phyloP scores from a whole-genome alignment of 106 monocot species.

The Dioscorea alata region DNA sequence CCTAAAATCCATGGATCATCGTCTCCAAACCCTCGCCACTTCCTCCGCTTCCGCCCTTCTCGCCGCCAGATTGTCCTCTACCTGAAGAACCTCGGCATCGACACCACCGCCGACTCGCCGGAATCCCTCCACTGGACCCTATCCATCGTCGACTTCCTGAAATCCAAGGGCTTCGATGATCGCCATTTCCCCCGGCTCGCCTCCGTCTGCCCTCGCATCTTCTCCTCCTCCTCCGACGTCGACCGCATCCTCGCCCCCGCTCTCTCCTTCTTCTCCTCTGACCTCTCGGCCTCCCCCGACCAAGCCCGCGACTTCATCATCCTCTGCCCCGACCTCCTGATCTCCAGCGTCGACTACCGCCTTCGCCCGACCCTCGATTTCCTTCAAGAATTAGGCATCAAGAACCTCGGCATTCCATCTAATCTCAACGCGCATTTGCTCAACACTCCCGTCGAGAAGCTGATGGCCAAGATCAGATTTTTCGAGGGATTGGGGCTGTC shows the following conservation, averaged over 20 bases:
- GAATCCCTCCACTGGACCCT: constrained; percentile 12
- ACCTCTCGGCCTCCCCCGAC: constrained; percentile 16
- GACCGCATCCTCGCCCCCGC: constrained; percentile 26
- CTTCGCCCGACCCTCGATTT: constrained; percentile 49
- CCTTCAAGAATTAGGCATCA: constrained; percentile 18
- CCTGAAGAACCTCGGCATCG: constrained; percentile 32
- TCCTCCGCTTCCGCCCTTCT: constrained; percentile 25
- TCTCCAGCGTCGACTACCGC: constrained; percentile 19
- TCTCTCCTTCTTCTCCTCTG: constrained; percentile 26
- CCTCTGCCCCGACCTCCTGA: constrained; percentile 29
- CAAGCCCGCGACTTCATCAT: constrained; percentile 24
- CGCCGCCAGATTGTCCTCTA: constrained; percentile 15
- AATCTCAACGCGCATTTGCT: constrained; percentile 45
- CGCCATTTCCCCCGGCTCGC: constrained; percentile 22
- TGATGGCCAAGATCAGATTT: constrained; percentile 30
- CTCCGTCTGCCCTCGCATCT: constrained; percentile 32
- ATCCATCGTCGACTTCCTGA: constrained; percentile 22
- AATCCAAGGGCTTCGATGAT: constrained; percentile 36
- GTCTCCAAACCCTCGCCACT: constrained; percentile 8
- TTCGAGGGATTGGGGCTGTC: constrained; percentile 27
- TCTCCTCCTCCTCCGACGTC: constrained; percentile 17
- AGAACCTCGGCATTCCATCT: constrained; percentile 23
- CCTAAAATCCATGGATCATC: not conserved
- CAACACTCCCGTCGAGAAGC: constrained; percentile 41
- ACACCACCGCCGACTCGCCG: not conserved